Conservation (phyloP, 192 early-diverging fungal genomes). For the Backusella westeae region DNA sequence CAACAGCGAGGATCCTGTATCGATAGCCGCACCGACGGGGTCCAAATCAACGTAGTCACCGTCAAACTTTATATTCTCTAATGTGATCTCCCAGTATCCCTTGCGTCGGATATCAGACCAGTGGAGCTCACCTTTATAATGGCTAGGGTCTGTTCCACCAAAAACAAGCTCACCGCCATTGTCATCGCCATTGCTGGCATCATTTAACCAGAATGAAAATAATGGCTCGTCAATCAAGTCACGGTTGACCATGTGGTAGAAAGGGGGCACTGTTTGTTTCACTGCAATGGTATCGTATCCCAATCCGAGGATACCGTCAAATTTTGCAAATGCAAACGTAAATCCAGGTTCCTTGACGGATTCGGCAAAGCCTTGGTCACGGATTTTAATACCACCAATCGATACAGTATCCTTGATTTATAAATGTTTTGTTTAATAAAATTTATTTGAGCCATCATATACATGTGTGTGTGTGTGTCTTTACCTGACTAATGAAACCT, state of each 20-base stretch:
- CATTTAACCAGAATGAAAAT: slow-evolving; percentile 87
- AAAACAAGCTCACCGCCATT: slow-evolving; percentile 86
- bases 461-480: not conserved
- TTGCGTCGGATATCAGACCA: slow-evolving; percentile 89
- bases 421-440: not conserved
- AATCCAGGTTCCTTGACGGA: slow-evolving; percentile 94
- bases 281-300: slow-evolving; percentile 92
- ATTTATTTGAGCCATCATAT: not conserved
- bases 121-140: slow-evolving; percentile 66
- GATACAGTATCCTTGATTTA: slow-evolving; percentile 59
- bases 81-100: slow-evolving; percentile 96
- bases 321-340: slow-evolving; percentile 91
- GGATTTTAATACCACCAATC: slow-evolving; percentile 72
- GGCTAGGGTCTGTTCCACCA: slow-evolving; percentile 78
- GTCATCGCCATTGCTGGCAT: slow-evolving; percentile 61
- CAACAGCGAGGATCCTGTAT: slow-evolving; percentile 89
- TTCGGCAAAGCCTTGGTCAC: slow-evolving; percentile 90
- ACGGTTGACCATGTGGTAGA: slow-evolving; percentile 89
- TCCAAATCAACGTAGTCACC: slow-evolving; percentile 70
- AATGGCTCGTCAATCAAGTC: slow-evolving; percentile 78
- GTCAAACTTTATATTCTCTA: slow-evolving; percentile 77
- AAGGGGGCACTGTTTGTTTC: slow-evolving; percentile 84
- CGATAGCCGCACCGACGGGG: slow-evolving; percentile 78
- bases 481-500: slow-evolving; percentile 84
- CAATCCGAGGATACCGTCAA: slow-evolving; percentile 96